Conservation (phyloP, 129 eudicot species). For the Helianthus annuus region DNA sequence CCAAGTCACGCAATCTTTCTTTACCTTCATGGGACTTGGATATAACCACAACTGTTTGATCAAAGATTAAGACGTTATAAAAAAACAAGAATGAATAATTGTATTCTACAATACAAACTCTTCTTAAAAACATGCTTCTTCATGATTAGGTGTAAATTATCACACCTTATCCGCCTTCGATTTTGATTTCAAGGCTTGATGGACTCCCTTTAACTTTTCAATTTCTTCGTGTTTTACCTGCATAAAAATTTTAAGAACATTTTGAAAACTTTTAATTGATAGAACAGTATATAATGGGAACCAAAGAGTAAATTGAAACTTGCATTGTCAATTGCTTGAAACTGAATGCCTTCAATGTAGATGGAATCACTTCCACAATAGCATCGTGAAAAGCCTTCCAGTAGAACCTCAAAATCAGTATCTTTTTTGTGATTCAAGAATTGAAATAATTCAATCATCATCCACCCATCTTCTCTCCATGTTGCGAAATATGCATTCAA, state of each 20-base stretch:
- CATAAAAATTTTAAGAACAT: not conserved
- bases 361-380: not conserved
- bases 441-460: not conserved
- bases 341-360: not conserved
- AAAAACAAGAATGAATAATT: no score
- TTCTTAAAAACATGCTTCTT: not conserved
- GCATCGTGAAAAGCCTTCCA: not conserved
- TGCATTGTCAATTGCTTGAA: slow-evolving; percentile 5
- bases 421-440: not conserved
- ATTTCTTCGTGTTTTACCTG: not conserved
- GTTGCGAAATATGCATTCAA: not conserved
- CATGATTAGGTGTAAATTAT: not conserved
- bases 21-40: not conserved
- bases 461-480: not conserved
- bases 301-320: not conserved
- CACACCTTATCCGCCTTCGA: not conserved
- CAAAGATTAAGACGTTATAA: no score
- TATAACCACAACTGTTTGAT: no score
- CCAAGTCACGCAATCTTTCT: not conserved
- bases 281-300: not conserved
- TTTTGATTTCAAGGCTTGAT: not conserved
- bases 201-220: not conserved
- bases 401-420: not conserved
- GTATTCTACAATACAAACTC: not conserved
- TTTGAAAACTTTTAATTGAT: no score